Percentiles rank a stretch among this genome's conserved stretches.
Evolutionary conservation across 2,329 filamentous ascomycete genomes (phyloP).

Genomic region (Diaporthe sp.): DNA sequence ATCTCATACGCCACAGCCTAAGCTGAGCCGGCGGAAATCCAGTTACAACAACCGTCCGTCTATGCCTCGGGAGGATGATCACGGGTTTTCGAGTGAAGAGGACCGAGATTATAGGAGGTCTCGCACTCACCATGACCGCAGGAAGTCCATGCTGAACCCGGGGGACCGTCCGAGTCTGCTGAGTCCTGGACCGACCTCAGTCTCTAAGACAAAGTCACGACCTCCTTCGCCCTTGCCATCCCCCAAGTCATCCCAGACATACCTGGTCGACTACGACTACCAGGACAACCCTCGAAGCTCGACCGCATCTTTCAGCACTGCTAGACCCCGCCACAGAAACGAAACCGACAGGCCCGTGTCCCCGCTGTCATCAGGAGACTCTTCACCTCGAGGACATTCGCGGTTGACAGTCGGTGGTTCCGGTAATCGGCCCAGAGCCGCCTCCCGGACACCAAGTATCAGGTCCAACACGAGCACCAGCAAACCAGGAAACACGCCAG

Average conservation of each 20-base stretch:
- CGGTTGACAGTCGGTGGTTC: constrained; percentile 17
- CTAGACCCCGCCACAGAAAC: constrained; percentile 40
- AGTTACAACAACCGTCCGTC: constrained; percentile 47
- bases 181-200: constrained; percentile 39
- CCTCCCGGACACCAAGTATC: constrained; percentile 50
- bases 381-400: constrained; percentile 47
- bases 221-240: constrained; percentile 53
- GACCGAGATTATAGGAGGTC: constrained; percentile 47
- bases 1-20: constrained; percentile 44
- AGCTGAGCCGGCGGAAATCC: constrained; percentile 48
- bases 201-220: constrained; percentile 51
- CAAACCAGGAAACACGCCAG: constrained; percentile 23
- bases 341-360: constrained; percentile 46
- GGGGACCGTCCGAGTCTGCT: constrained; percentile 48
- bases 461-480: constrained; percentile 45
- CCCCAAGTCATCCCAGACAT: constrained; percentile 44
- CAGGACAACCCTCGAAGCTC: constrained; percentile 31
- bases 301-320: constrained; percentile 18
- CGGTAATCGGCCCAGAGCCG: constrained; percentile 39
- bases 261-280: constrained; percentile 19
- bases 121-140: constrained; percentile 49
- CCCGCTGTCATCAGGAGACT: constrained; percentile 48
- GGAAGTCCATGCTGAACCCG: constrained; percentile 54
- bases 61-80: constrained; percentile 49
- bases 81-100: constrained; percentile 57